phyloP scores from a whole-genome alignment of 139 green algal genomes.

The Ulvella scutata region DNA sequence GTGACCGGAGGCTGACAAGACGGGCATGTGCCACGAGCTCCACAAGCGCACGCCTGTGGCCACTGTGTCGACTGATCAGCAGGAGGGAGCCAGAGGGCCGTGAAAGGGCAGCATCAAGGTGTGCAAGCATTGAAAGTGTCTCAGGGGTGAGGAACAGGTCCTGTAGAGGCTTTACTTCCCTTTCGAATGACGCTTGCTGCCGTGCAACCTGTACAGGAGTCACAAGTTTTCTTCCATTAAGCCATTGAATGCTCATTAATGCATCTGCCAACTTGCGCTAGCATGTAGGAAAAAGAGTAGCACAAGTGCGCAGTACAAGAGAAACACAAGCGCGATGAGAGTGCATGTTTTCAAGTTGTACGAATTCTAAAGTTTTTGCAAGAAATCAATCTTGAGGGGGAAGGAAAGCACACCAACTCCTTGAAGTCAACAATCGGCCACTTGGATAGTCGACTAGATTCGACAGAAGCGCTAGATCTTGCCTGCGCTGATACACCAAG shows the following conservation, averaged over 20 bases:
- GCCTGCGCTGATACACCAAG: neutral
- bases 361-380: neutral
- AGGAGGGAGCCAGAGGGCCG: conserved; percentile 35
- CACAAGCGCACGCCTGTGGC: conserved; percentile 28
- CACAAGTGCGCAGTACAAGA: neutral
- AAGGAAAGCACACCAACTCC: neutral
- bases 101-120: conserved; percentile 43
- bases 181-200: conserved; percentile 24
- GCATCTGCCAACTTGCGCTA: too few relatives aligned
- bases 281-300: too few relatives aligned
- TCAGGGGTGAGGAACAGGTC: neutral
- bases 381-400: neutral
- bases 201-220: neutral
- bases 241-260: too few relatives aligned
- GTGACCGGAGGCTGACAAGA: neutral
- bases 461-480: neutral
- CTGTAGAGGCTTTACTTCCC: conserved; percentile 28
- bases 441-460: neutral
- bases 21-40: conserved; percentile 25
- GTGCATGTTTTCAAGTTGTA: neutral
- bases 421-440: neutral
- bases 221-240: too few relatives aligned
- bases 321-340: neutral
- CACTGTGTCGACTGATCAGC: conserved; percentile 32
- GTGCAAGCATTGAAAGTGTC: conserved; percentile 12